Base-by-base conservation (phyloP, 2,329 filamentous ascomycete genomes). In the Colletotrichum liaoningense region DNA sequence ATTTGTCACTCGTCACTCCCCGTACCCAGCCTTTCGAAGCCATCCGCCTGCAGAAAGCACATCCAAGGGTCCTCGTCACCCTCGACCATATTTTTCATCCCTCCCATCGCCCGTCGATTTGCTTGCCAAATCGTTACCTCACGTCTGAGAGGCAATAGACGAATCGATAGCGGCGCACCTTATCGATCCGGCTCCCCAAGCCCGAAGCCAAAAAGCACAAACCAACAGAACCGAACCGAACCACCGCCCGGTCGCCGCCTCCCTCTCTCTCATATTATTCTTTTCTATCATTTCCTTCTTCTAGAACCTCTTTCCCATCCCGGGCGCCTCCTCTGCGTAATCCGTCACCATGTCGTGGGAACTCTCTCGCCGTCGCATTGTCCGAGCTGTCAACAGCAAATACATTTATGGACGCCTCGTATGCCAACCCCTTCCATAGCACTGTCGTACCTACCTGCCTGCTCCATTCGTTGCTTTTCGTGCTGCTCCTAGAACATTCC, bases 351-450 rank as follows among this genome's bases (percentile, higher is more conserved):
- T 92, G 90, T 80, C 88, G 76, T 89, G 89, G 87, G 88, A 91
- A 80, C 84, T 90, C 59, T 87, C 82, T 60, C 85, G 88, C 75
- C 89, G 91, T 79, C 90, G 91, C 77, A 83, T 94, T 79, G 82
- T 90, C 79, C 89, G 92, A 80, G 84, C 90, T 78, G 86, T 93
- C 79, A 94, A 93, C 80, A 91, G 87, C 82, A 92, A 92, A 82
- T 95, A 91, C 83, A 91, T 95, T 76, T 94, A 91, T 82, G 93
- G 92, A 76, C 90, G 89, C 81, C 86, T 94, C 80, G 93, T 95
- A 87, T 80, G 93, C 90, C 38, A 57, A 24, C 22, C 62, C 63
- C 57, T 65, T 42, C 42, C 58, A 42, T 67, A 11, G n/a, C 66
- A 42, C 63, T 58, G 58, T 49, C 56, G 46, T 58, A 63, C 49